These are phyloP conservation scores for Scedosporium apiospermum DNA, from an alignment of 2,329 filamentous ascomycete genomes.

Conservation along the genomic window DNA sequence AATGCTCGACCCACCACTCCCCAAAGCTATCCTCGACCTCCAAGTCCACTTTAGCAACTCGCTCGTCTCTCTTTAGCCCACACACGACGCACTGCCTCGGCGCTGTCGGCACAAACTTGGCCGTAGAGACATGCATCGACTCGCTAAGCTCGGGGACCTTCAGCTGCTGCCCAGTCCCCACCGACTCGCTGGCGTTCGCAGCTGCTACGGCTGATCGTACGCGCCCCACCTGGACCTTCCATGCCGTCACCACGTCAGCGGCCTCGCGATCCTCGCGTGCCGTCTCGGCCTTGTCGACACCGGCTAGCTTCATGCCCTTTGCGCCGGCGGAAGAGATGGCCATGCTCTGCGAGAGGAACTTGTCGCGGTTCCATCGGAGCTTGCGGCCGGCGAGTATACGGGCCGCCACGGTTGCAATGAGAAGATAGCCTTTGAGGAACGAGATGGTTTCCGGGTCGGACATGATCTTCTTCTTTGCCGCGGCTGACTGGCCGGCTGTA, in stretches of 20 bases:
- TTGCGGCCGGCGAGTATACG: slow-evolving; percentile 78
- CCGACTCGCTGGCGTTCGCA: slow-evolving; percentile 37
- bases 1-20: slow-evolving; percentile 92
- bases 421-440: slow-evolving; percentile 57
- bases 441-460: slow-evolving; percentile 50
- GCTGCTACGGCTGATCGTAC: slow-evolving; percentile 63
- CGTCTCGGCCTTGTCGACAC: slow-evolving; percentile 75
- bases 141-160: slow-evolving; percentile 63
- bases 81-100: slow-evolving; percentile 74
- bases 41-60: slow-evolving; percentile 65
- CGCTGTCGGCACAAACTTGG: slow-evolving; percentile 66
- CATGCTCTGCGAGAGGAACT: slow-evolving; percentile 77
- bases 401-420: slow-evolving; percentile 58
- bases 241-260: slow-evolving; percentile 63
- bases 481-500: slow-evolving; percentile 46
- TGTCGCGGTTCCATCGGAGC: slow-evolving; percentile 84
- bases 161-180: slow-evolving; percentile 22
- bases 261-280: slow-evolving; percentile 77
- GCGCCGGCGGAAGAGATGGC: slow-evolving; percentile 68
- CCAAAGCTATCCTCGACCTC: slow-evolving; percentile 84
- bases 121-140: slow-evolving; percentile 56
- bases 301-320: slow-evolving; percentile 85
- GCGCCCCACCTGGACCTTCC: slow-evolving; percentile 66
- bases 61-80: slow-evolving; percentile 79
- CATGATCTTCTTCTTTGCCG: slow-evolving; percentile 53